A percentile compares a stretch with the other conserved stretches of the same genome.
Evolutionary conservation across 1,284 basidiomycete species (phyloP).

Genomic region (Megacollybia platyphylla): DNA sequence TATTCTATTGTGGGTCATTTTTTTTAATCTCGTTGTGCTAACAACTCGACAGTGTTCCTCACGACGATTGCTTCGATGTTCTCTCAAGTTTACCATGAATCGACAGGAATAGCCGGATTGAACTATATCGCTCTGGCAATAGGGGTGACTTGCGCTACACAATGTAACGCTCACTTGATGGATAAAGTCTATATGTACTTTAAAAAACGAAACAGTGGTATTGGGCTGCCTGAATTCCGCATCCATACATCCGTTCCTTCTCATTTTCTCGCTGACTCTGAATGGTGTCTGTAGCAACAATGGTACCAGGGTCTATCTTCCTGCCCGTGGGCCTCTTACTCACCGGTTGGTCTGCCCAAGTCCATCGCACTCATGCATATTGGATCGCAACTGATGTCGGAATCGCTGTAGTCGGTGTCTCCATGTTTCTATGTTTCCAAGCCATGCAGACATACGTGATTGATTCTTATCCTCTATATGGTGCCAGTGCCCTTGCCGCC

Average conservation of each 20-base stretch:
- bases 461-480: slow-evolving; percentile 16
- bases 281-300: not conserved
- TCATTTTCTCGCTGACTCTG: slow-evolving; percentile 8
- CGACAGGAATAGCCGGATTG: slow-evolving; percentile 24
- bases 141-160: slow-evolving; percentile 14
- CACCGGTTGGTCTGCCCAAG: not conserved
- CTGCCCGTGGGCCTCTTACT: not conserved
- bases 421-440: slow-evolving; percentile 17
- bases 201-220: slow-evolving; percentile 20
- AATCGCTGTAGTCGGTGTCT: slow-evolving; percentile 16
- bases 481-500: slow-evolving; percentile 17
- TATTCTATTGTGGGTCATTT: slow-evolving; percentile 21
- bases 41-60: not conserved
- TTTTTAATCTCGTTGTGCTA: not conserved
- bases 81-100: slow-evolving; percentile 20
- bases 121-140: slow-evolving; percentile 28
- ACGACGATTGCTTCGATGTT: slow-evolving; percentile 23
- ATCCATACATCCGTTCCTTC: slow-evolving; percentile 13
- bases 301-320: not conserved
- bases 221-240: slow-evolving; percentile 23
- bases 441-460: slow-evolving; percentile 10
- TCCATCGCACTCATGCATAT: not conserved
- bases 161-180: slow-evolving; percentile 11
- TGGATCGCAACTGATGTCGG: slow-evolving; percentile 61
- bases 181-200: slow-evolving; percentile 26